A percentile compares a stretch with the other conserved stretches of the same genome.
phyloP scores from a whole-genome alignment of 441 rosid genomes.

The Biscutella laevigata region DNA sequence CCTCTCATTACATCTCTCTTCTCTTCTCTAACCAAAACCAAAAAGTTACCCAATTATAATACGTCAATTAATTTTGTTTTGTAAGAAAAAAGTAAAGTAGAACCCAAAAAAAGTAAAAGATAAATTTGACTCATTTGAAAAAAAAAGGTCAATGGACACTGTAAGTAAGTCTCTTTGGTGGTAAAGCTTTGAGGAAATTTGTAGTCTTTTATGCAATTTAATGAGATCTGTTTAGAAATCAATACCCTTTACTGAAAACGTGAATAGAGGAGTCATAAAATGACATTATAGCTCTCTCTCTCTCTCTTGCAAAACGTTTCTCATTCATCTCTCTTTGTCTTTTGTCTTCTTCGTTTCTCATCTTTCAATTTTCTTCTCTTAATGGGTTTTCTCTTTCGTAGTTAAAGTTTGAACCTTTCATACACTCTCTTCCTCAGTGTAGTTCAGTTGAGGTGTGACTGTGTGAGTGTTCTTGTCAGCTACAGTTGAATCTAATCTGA shows the following conservation, averaged over 20 bases:
- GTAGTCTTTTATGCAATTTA: constrained; percentile 12
- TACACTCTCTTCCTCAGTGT: constrained; percentile 4
- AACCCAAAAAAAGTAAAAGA: neutral
- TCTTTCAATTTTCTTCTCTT: constrained; percentile 10
- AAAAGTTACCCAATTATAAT: neutral
- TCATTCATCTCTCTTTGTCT: constrained; percentile 7
- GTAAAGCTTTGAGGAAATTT: neutral
- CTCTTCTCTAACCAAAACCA: neutral
- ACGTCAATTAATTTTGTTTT: neutral
- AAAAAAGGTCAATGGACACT: constrained; percentile 9
- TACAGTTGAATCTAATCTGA: constrained; percentile 7
- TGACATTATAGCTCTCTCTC: neutral
- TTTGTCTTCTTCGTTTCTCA: neutral
- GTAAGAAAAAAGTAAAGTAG: neutral
- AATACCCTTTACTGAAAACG: constrained; percentile 9
- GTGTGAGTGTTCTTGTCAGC: neutral
- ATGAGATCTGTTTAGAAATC: constrained; percentile 22
- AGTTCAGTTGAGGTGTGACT: constrained; percentile 18
- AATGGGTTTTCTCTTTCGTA: neutral
- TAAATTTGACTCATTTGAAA: neutral
- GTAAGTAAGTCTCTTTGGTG: neutral
- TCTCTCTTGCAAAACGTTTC: constrained; percentile 13
- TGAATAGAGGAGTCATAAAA: constrained; percentile 14
- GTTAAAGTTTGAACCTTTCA: constrained; percentile 7
- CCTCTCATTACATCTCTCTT: constrained; percentile 1